Evolutionary conservation across 2,329 filamentous ascomycete genomes (phyloP).

Genomic region (Fusarium sterilihyphosum): DNA sequence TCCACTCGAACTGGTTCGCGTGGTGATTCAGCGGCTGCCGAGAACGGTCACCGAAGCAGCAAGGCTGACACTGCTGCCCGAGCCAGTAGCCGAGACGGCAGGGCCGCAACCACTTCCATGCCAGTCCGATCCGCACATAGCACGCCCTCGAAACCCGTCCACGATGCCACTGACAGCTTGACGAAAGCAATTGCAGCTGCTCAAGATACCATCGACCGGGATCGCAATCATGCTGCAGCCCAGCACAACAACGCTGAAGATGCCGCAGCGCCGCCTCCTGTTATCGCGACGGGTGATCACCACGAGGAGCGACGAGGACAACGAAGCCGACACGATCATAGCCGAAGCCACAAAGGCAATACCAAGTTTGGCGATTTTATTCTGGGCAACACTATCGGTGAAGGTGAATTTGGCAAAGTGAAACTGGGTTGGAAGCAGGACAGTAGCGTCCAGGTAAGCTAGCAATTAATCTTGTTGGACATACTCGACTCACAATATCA

Average conservation of each 20-base stretch:
- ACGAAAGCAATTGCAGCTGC: constrained; percentile 70
- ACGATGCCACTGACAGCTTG: constrained; percentile 82
- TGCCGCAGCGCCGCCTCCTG: constrained; percentile 57
- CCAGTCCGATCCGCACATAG: constrained; percentile 57
- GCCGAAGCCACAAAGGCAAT: constrained; percentile 66
- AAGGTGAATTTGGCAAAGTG: constrained; percentile 98
- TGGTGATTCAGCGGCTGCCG: constrained; percentile 44
- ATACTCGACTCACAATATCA: constrained; percentile 18
- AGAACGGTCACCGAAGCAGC: constrained; percentile 46
- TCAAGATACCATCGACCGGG: constrained; percentile 46
- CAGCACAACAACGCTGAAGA: constrained; percentile 47
- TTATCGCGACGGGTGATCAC: constrained; percentile 55
- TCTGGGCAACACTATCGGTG: constrained; percentile 92
- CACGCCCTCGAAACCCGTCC: constrained; percentile 66
- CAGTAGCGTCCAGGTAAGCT: constrained; percentile 78
- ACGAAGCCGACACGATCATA: constrained; percentile 69
- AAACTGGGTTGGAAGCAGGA: constrained; percentile 99
- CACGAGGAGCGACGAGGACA: constrained; percentile 60
- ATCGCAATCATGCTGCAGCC: constrained; percentile 39
- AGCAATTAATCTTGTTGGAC: neutral
- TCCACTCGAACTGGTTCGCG: constrained; percentile 49
- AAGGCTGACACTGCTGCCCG: constrained; percentile 53
- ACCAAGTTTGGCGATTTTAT: constrained; percentile 96
- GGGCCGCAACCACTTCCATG: constrained; percentile 51
- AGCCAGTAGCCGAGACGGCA: constrained; percentile 53